phyloP scores from a whole-genome alignment of 306 rosid genomes.

The Begonia peltatifolia region DNA sequence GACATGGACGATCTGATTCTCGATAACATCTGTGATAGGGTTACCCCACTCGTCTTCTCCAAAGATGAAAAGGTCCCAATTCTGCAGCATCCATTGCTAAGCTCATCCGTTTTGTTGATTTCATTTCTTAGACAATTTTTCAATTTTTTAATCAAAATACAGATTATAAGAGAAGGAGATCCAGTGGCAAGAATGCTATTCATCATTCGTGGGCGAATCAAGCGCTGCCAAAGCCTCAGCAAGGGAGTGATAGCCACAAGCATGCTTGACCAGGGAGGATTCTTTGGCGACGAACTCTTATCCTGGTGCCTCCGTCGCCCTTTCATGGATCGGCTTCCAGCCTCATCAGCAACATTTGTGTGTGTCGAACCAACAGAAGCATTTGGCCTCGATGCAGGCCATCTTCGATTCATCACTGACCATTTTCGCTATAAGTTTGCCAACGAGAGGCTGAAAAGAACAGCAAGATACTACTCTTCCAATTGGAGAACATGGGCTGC shows the following conservation, averaged over 20 bases:
- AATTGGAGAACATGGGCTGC: constrained; percentile 99
- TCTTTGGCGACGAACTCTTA: constrained; percentile 81
- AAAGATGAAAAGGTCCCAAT: constrained; percentile 77
- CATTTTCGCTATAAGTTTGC: constrained; percentile 90
- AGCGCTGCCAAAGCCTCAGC: constrained; percentile 66
- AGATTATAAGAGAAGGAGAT: constrained; percentile 95
- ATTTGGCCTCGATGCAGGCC: constrained; percentile 48
- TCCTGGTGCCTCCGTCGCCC: constrained; percentile 94
- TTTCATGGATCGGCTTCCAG: constrained; percentile 63
- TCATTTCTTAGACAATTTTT: not conserved
- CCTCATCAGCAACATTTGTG: constrained; percentile 73
- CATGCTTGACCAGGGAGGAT: constrained; percentile 72
- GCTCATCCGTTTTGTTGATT: no score
- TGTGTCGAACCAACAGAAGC: constrained; percentile 81
- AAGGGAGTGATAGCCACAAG: constrained; percentile 88
- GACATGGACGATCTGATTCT: constrained; percentile 88
- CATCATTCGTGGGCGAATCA: constrained; percentile 66
- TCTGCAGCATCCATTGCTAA: not conserved
- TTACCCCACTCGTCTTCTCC: constrained; percentile 72
- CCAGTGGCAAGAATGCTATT: constrained; percentile 83
- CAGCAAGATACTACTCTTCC: constrained; percentile 90
- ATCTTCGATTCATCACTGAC: constrained; percentile 74
- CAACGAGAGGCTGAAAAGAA: constrained; percentile 77
- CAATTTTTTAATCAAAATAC: constrained; percentile 4
- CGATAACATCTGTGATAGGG: constrained; percentile 92